Conservation (phyloP, 345 rosid species). For the Erysimum cheiranthoides region DNA sequence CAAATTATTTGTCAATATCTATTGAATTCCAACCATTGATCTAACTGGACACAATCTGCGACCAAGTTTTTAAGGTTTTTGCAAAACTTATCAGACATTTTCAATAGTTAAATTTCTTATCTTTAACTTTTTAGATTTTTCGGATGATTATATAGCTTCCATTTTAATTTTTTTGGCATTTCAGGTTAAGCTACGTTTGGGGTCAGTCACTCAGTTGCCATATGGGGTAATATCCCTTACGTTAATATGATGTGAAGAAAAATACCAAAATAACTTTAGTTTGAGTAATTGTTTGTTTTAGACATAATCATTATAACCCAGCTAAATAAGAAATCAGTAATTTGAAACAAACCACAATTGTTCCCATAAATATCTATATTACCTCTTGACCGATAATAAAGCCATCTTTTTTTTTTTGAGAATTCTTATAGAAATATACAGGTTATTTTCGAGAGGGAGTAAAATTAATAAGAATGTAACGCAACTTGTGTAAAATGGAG, state of each 20-base stretch:
- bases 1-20: conserved; percentile 23
- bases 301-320: no score
- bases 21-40: conserved; percentile 15
- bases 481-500: neutral
- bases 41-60: conserved; percentile 6
- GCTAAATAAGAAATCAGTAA: no score
- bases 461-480: neutral
- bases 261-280: no score
- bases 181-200: neutral
- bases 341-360: no score
- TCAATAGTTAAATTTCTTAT: neutral
- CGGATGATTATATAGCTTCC: neutral
- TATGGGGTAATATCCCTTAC: neutral
- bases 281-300: no score
- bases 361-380: no score
- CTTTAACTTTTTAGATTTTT: neutral
- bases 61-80: conserved; percentile 18
- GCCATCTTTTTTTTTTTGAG: no score
- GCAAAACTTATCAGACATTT: neutral
- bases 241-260: neutral
- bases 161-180: neutral
- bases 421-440: neutral
- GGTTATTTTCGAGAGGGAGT: neutral
- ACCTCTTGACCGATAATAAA: no score
- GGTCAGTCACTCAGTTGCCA: no score